These are phyloP conservation scores for Pyrenula aspistea DNA, from an alignment of 495 filamentous ascomycete genomes.

Conservation along the genomic window DNA sequence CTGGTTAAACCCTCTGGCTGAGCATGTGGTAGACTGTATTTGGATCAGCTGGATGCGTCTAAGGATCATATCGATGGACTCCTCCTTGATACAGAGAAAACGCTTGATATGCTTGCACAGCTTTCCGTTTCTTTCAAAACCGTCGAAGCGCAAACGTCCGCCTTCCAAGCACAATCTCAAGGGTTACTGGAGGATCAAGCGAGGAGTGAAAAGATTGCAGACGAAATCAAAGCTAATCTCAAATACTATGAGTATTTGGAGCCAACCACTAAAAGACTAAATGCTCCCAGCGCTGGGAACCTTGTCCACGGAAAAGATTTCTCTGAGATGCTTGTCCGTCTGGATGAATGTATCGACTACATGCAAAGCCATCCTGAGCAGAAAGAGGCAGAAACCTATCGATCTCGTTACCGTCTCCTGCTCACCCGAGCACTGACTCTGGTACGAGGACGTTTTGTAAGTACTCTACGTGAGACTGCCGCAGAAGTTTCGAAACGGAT, in stretches of 20 bases:
- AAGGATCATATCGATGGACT: slow-evolving; percentile 71
- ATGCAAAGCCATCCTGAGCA: slow-evolving; percentile 75
- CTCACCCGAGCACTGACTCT: slow-evolving; percentile 65
- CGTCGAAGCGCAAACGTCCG: slow-evolving; percentile 81
- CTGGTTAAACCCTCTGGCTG: background rate
- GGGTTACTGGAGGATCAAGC: slow-evolving; percentile 68
- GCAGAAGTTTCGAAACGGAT: slow-evolving; percentile 59
- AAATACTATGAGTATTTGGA: slow-evolving; percentile 89
- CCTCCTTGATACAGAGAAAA: slow-evolving; percentile 58
- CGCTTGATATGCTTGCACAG: slow-evolving; percentile 59
- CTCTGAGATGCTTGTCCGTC: slow-evolving; percentile 67
- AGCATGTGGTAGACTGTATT: slow-evolving; percentile 44
- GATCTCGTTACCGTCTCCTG: slow-evolving; percentile 55
- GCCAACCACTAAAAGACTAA: slow-evolving; percentile 75
- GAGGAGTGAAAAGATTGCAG: slow-evolving; percentile 60
- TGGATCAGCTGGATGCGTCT: slow-evolving; percentile 67
- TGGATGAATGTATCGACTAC: slow-evolving; percentile 83
- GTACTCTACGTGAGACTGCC: slow-evolving; percentile 55
- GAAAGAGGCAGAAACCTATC: slow-evolving; percentile 74
- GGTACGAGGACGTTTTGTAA: slow-evolving; percentile 77
- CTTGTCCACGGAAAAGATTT: slow-evolving; percentile 72
- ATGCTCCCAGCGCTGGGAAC: slow-evolving; percentile 79
- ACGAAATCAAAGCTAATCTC: slow-evolving; percentile 72
- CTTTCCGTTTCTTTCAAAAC: slow-evolving; percentile 72
- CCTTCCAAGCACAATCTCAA: slow-evolving; percentile 85